Percentiles rank a stretch among this genome's conserved stretches.
Evolutionary conservation across 2,329 filamentous ascomycete species (phyloP).

Genomic region (Xylaria sp.): DNA sequence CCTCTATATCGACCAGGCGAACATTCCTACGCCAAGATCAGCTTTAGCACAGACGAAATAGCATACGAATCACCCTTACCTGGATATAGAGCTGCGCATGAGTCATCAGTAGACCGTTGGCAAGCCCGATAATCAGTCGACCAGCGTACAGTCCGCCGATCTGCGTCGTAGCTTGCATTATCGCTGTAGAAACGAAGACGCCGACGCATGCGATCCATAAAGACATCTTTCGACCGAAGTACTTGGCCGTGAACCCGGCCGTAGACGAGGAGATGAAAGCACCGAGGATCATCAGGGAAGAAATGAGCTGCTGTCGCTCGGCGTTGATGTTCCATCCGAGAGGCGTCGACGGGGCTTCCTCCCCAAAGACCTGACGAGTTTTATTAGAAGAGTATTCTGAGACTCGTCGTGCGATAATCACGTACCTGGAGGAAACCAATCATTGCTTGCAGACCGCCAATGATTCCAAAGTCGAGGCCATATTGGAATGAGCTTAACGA

Average conservation of each 20-base stretch:
- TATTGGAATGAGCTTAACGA: constrained; percentile 43
- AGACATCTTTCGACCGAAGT: constrained; percentile 44
- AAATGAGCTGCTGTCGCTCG: constrained; percentile 53
- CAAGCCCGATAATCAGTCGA: constrained; percentile 54
- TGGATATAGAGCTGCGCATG: constrained; percentile 39
- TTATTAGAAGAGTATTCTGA: constrained; percentile 6
- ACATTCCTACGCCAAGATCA: constrained; percentile 47
- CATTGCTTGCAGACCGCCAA: constrained; percentile 44
- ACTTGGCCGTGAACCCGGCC: constrained; percentile 47
- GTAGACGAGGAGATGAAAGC: constrained; percentile 52
- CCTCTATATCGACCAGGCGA: constrained; percentile 54
- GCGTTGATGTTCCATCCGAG: constrained; percentile 43
- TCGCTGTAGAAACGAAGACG: constrained; percentile 50
- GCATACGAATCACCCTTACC: constrained; percentile 15
- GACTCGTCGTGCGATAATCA: constrained; percentile 11
- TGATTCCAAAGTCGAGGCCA: constrained; percentile 43
- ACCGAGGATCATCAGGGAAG: constrained; percentile 55
- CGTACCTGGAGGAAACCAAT: constrained; percentile 41
- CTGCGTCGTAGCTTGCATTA: constrained; percentile 56
- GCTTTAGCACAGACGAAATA: background rate
- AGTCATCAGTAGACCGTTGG: constrained; percentile 48
- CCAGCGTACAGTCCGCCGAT: constrained; percentile 56
- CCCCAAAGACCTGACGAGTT: constrained; percentile 36
- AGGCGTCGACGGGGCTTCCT: constrained; percentile 32
- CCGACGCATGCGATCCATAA: constrained; percentile 48